Evolutionary conservation across 768 basidiomycete genomes (phyloP).

Genomic region (Plicaturopsis crispa): DNA sequence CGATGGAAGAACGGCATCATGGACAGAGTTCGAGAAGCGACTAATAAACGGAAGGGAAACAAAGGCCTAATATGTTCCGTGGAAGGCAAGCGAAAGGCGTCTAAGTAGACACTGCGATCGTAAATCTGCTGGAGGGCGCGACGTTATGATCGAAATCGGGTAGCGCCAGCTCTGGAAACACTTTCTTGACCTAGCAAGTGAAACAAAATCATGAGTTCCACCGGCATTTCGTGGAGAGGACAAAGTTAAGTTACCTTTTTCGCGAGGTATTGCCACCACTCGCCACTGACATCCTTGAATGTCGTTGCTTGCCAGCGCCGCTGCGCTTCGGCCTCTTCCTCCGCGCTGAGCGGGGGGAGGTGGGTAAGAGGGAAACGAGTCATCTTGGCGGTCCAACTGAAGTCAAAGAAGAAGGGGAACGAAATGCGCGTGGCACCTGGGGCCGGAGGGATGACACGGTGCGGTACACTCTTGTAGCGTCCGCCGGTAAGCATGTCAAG

Average conservation of each 20-base stretch:
- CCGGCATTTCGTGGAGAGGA: no score
- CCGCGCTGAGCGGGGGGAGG: slow-evolving; percentile 6
- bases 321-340: slow-evolving; percentile 4
- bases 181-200: slow-evolving; percentile 9
- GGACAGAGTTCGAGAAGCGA: no score
- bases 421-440: slow-evolving; percentile 4
- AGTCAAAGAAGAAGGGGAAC: slow-evolving; percentile 16
- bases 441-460: slow-evolving; percentile 3
- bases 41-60: no score
- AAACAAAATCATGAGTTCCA: no score
- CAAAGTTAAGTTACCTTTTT: no score
- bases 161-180: slow-evolving; percentile 9
- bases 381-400: slow-evolving; percentile 9
- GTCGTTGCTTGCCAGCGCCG: slow-evolving; percentile 7
- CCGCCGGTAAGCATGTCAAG: slow-evolving; percentile 4
- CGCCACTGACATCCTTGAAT: slow-evolving; percentile 7
- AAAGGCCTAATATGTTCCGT: no score
- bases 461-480: slow-evolving; percentile 1
- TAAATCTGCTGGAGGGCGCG: slow-evolving; percentile 3
- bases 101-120: slow-evolving; percentile 2
- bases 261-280: slow-evolving; percentile 12
- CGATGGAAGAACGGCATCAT: no score
- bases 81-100: no score
- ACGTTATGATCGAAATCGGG: slow-evolving; percentile 8
- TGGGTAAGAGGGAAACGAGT: slow-evolving; percentile 8